These are phyloP conservation scores for Blastobotrys elegans DNA, from an alignment of 1,139 yeast species.

Conservation along the genomic window DNA sequence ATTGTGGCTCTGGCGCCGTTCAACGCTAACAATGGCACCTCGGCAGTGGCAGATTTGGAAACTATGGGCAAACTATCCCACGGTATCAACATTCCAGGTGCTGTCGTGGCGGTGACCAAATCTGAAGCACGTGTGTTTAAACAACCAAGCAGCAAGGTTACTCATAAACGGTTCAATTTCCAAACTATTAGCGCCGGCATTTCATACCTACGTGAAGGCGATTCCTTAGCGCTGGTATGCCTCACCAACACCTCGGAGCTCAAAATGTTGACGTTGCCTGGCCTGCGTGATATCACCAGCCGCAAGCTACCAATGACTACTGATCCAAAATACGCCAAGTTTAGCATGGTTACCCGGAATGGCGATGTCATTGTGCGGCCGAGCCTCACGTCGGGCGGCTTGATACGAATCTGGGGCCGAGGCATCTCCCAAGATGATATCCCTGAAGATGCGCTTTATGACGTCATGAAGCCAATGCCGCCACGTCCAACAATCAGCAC, in stretches of 20 bases:
- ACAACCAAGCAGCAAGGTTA: conserved; percentile 46
- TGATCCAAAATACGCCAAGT: conserved; percentile 38
- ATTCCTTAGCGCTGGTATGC: conserved; percentile 41
- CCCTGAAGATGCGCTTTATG: conserved; percentile 38
- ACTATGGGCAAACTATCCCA: conserved; percentile 56
- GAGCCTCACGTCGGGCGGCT: conserved; percentile 51
- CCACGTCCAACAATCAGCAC: conserved; percentile 77
- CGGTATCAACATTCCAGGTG: conserved; percentile 61
- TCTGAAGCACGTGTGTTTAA: conserved; percentile 62
- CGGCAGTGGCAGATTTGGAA: conserved; percentile 59
- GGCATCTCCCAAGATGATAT: conserved; percentile 29
- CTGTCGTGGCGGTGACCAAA: conserved; percentile 52
- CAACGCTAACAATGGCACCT: conserved; percentile 50
- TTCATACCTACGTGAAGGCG: conserved; percentile 41
- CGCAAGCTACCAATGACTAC: conserved; percentile 40
- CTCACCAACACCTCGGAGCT: conserved; percentile 40
- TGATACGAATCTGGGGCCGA: conserved; percentile 45
- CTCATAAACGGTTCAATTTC: conserved; percentile 47
- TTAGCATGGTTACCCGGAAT: conserved; percentile 51
- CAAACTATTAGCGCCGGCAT: conserved; percentile 52
- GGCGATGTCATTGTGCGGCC: conserved; percentile 72
- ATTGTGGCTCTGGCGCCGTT: conserved; percentile 56
- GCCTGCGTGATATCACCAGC: conserved; percentile 45
- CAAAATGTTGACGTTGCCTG: conserved; percentile 47
- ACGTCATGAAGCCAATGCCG: conserved; percentile 49